Evolutionary conservation across 306 rosid genomes (phyloP), one percentile per base, ranked within the genome.

Genomic region (Cicer pinnatifidum): DNA sequence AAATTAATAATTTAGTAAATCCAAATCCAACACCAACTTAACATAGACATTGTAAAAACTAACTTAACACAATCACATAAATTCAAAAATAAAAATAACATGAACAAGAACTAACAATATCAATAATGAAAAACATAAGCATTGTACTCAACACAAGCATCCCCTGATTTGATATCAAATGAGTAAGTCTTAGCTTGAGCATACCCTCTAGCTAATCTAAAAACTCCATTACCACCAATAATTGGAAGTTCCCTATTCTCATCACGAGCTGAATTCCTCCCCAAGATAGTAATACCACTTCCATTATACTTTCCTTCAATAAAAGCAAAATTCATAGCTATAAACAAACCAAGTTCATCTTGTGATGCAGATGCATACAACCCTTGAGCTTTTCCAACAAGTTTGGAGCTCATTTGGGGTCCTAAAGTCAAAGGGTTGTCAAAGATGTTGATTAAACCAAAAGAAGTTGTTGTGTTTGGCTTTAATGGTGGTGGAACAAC

Each of bases 221-320:
- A 93, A 40, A 88, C 82, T 0, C 98, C 96, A 58, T 91, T 89
- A 0, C 98, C 97, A 8, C 96, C 93, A 37, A 89, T 76, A 62
- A 90, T 90, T 4, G 97, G 93, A 96, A 93, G 82, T 58, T 90
- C 96, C 62, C 96, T 85, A 4, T 82, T 85, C 23, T 75, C 82
- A 1, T 83, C 4, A 56, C 82, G 66, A 0, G 89, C 82, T 0
- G 79, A 70, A 64, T 90, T 90, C 75, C 95, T 80, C 2, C 98
- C 98, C 64, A 92, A 20, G 4, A 90, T 61, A 0, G 91, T 84
- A 33, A 90, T 38, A 6, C 86, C 83, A 75, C 98, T 92, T 0
- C 96, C 98, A 38, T 88, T 92, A 46, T 92, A 90, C 39, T 92
- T 92, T 7, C 96, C 96, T 12, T 88, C 82, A 6, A 57, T 6